A percentile compares a stretch with the other conserved stretches of the same genome.
These are phyloP conservation scores for Epichloe scottii DNA, from an alignment of 2,329 filamentous ascomycete species.

Conservation along the genomic window DNA sequence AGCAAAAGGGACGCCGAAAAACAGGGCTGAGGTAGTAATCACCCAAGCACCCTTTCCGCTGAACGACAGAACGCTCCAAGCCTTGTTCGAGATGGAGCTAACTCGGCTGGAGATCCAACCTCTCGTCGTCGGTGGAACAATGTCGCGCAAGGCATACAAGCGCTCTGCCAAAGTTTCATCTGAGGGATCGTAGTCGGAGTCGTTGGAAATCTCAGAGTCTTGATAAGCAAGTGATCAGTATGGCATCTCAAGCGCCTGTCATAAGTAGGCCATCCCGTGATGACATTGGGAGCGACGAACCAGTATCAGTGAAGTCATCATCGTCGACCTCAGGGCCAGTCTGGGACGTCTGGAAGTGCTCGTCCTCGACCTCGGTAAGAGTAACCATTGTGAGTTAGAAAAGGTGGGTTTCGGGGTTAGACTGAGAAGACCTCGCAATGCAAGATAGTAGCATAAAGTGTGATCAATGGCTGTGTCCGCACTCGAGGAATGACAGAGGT, in stretches of 20 bases:
- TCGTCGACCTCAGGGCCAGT: slow-evolving; percentile 67
- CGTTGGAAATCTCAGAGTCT: slow-evolving; percentile 74
- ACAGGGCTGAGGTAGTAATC: slow-evolving; percentile 74
- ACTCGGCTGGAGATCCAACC: slow-evolving; percentile 52
- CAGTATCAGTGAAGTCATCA: slow-evolving; percentile 88
- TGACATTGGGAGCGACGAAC: slow-evolving; percentile 35
- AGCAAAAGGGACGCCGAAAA: slow-evolving; percentile 87
- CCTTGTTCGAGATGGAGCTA: slow-evolving; percentile 36
- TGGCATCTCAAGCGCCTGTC: too few relatives aligned
- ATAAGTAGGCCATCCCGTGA: neutral
- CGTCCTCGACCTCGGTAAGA: slow-evolving; percentile 91
- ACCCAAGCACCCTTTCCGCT: slow-evolving; percentile 85
- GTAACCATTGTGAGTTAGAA: slow-evolving; percentile 63
- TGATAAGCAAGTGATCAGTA: slow-evolving; percentile 20
- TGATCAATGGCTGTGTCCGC: neutral
- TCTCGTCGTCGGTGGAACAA: slow-evolving; percentile 60
- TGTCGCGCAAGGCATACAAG: slow-evolving; percentile 60
- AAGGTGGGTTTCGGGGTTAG: neutral
- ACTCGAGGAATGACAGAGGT: neutral
- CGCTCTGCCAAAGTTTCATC: slow-evolving; percentile 54
- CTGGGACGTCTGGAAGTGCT: slow-evolving; percentile 72
- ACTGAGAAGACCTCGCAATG: neutral
- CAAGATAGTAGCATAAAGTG: neutral
- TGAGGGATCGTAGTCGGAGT: slow-evolving; percentile 54
- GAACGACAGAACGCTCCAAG: slow-evolving; percentile 49